Conservation (phyloP, 177 flowering plant genomes). For the Vitis hybrid region DNA sequence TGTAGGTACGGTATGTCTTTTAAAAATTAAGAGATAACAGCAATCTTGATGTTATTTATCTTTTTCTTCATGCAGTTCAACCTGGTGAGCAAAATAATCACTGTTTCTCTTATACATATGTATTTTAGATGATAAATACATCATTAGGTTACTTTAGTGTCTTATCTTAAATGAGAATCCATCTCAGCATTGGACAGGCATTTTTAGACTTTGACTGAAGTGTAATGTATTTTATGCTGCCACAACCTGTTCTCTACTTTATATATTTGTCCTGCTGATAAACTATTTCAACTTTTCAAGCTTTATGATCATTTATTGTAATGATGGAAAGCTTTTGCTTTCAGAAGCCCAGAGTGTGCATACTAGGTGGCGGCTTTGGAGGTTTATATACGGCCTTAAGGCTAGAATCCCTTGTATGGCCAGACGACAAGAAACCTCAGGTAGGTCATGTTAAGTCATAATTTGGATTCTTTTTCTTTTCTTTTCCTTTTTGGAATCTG, state of each 20-base stretch:
- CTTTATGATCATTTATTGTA: not conserved
- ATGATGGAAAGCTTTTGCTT: conserved; percentile 8
- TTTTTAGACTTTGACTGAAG: not conserved
- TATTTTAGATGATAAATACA: not conserved
- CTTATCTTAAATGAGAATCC: not conserved
- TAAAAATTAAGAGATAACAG: not conserved
- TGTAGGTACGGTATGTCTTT: not conserved
- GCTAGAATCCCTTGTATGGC: conserved; percentile 94
- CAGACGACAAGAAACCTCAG: conserved; percentile 85
- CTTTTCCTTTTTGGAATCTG: no score
- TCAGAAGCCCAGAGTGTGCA: conserved; percentile 93
- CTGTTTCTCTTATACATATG: not conserved
- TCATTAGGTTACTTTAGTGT: not conserved
- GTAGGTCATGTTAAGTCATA: conserved; percentile 28
- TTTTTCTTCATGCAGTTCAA: not conserved
- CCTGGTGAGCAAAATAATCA: not conserved
- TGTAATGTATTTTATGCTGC: not conserved
- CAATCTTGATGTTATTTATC: not conserved
- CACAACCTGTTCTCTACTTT: not conserved
- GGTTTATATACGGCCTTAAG: conserved; percentile 95
- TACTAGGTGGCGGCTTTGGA: conserved; percentile 98
- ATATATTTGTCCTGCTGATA: not conserved
- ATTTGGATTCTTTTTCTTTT: not conserved
- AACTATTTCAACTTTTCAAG: not conserved
- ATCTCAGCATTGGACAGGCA: not conserved